Evolutionary conservation across 2,329 filamentous ascomycete species (phyloP).

Genomic region (Alternaria ethzedia): DNA sequence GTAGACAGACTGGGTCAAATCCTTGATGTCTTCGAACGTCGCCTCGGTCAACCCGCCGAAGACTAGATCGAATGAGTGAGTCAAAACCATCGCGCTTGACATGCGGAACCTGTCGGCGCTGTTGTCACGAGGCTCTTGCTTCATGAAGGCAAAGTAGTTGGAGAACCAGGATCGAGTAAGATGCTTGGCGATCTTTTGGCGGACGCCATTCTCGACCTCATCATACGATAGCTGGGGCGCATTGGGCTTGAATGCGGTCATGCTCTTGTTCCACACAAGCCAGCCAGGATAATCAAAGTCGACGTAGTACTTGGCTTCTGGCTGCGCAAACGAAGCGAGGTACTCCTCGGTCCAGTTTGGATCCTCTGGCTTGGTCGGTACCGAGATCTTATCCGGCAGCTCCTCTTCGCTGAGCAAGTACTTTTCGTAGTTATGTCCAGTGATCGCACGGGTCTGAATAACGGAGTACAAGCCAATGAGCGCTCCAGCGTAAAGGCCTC

Average conservation of each 20-base stretch:
- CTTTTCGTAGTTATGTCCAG: conserved; percentile 84
- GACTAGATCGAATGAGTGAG: conserved; percentile 89
- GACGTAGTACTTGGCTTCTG: conserved; percentile 84
- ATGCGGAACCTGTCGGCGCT: conserved; percentile 87
- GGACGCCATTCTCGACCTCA: conserved; percentile 74
- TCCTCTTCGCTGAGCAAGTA: conserved; percentile 82
- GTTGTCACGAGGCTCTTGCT: conserved; percentile 89
- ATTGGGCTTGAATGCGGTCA: conserved; percentile 78
- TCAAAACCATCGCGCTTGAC: conserved; percentile 83
- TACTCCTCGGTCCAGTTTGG: conserved; percentile 79
- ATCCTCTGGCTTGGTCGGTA: conserved; percentile 73
- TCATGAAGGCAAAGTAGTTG: conserved; percentile 89
- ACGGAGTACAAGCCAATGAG: conserved; percentile 80
- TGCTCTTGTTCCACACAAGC: conserved; percentile 91
- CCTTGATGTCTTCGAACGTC: conserved; percentile 86
- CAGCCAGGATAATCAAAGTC: conserved; percentile 93
- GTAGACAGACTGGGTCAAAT: conserved; percentile 77
- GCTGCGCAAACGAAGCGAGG: conserved; percentile 76
- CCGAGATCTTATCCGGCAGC: conserved; percentile 75
- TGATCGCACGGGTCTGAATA: conserved; percentile 84
- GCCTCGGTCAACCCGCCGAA: conserved; percentile 77
- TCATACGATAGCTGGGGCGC: conserved; percentile 79
- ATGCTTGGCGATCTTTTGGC: conserved; percentile 79
- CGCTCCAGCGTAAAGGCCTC: conserved; percentile 80
- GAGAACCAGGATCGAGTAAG: conserved; percentile 86